Base-by-base conservation (phyloP, 257 asterid species). In the Jasminum sambac region DNA sequence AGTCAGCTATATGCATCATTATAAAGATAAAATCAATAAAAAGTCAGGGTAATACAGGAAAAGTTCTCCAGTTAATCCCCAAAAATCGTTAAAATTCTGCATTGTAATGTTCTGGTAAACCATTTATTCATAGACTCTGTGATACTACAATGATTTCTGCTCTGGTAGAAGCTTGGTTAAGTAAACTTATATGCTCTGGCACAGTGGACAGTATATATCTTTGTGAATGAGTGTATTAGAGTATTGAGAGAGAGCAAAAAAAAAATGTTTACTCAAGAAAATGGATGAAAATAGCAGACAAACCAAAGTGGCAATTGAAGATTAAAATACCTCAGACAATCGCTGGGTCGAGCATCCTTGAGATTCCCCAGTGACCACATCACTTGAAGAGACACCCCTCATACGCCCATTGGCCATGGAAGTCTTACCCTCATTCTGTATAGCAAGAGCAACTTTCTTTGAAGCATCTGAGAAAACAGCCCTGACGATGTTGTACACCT, bases 381-480 rank as follows among this genome's bases (percentile, higher is more conserved):
- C 79, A 62, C 73, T 74, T 37, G 55, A 50, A 40, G 84, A 75
- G 64, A 74, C 75, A 70, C 70, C 85, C 84, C 75, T 78, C 60
- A 74, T 61, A 66, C 69, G 83, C 73, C 85, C 95, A 84, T 81
- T 82, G 74, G 46, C 61, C 48, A 73, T 19, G 65, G 79, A 79
- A 74, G 82, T 24, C 85, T 76, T 89, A 69, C 90, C 92, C 43
- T 88, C 90, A 61, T 77, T 83, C 81, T 79, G 89, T 69, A 78
- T 58, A 36, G 81, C 88, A 19, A 62, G 70, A 63, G 86, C 60
- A 82, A 91, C 89, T 81, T 86, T 88, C 70, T 79, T 81, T 24
- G 88, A 76, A 84, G 98, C 99, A 70, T 87, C 95, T 37, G 68
- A 88, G 74, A 95, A 68, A 78, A 96, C 96, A 84, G 85, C 85